A percentile compares a stretch with the other conserved stretches of the same genome.
These are phyloP conservation scores for Ogataea salicorniae DNA, from an alignment of 805 yeast genomes.

Conservation along the genomic window DNA sequence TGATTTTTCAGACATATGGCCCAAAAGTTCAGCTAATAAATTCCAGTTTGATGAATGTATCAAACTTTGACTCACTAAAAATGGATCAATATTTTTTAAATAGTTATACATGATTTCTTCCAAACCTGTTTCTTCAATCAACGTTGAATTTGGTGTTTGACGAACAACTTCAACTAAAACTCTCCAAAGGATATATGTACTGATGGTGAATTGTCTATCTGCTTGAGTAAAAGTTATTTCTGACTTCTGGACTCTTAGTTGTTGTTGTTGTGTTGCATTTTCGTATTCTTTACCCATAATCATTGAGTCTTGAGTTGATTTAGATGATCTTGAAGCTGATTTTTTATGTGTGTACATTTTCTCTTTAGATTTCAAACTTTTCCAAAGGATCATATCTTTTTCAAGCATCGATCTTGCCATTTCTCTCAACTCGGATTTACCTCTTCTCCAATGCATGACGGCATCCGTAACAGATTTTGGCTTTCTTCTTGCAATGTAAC, in stretches of 20 bases:
- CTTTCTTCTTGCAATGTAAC: conserved; percentile 81
- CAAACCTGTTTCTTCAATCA: conserved; percentile 74
- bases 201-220: conserved; percentile 79
- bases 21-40: conserved; percentile 80
- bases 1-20: conserved; percentile 82
- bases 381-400: conserved; percentile 27
- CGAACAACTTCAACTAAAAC: conserved; percentile 89
- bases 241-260: conserved; percentile 34
- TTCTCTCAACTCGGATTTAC: conserved; percentile 81
- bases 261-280: conserved; percentile 14
- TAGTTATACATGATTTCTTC: conserved; percentile 94
- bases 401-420: conserved; percentile 53
- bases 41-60: conserved; percentile 93
- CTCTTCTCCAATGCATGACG: conserved; percentile 96
- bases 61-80: conserved; percentile 54
- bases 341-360: conserved; percentile 18
- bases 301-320: conserved; percentile 9
- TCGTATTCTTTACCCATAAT: conserved; percentile 7
- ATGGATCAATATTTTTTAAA: conserved; percentile 81
- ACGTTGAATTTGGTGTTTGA: conserved; percentile 69
- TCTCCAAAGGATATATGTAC: conserved; percentile 84
- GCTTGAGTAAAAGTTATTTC: conserved; percentile 73
- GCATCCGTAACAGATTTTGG: conserved; percentile 97
- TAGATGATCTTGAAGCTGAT: conserved; percentile 20
- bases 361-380: conserved; percentile 13